Conservation (phyloP, 164 flowering plant species). For the Vitis cinerea region DNA sequence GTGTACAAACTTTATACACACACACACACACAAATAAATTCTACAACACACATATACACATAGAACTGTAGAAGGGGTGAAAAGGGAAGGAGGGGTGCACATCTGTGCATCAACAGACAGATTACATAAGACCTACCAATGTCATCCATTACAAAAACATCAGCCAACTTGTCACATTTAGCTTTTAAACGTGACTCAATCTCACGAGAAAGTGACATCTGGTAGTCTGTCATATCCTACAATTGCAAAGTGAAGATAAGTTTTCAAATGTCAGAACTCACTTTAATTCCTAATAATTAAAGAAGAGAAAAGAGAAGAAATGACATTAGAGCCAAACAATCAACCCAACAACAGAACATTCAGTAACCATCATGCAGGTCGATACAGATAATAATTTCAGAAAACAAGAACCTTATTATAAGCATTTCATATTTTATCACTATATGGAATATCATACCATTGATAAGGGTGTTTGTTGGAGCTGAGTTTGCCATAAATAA, state of each 20-base stretch:
- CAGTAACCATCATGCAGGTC: background rate
- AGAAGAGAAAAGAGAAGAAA: background rate
- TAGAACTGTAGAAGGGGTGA: background rate
- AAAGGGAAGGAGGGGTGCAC: background rate
- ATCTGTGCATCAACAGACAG: background rate
- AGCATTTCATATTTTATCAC: background rate
- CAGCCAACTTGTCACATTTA: constrained; percentile 77
- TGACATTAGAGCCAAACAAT: background rate
- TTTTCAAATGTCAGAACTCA: background rate
- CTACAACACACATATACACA: background rate
- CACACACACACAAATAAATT: too few species aligned
- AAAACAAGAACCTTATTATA: background rate
- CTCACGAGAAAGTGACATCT: constrained; percentile 62
- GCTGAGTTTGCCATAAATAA: constrained; percentile 81
- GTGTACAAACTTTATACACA: too few species aligned
- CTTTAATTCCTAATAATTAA: background rate
- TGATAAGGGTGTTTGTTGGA: constrained; percentile 52
- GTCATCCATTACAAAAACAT: constrained; percentile 72
- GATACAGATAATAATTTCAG: background rate
- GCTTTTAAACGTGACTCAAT: constrained; percentile 72
- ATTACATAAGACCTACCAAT: constrained; percentile 48
- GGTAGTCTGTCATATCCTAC: constrained; percentile 80
- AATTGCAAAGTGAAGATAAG: constrained; percentile 3
- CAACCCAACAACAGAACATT: background rate
- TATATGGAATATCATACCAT: constrained; percentile 44